phyloP scores from a whole-genome alignment of 2,329 filamentous ascomycete genomes.

The Teratosphaeria epicoccoides region DNA sequence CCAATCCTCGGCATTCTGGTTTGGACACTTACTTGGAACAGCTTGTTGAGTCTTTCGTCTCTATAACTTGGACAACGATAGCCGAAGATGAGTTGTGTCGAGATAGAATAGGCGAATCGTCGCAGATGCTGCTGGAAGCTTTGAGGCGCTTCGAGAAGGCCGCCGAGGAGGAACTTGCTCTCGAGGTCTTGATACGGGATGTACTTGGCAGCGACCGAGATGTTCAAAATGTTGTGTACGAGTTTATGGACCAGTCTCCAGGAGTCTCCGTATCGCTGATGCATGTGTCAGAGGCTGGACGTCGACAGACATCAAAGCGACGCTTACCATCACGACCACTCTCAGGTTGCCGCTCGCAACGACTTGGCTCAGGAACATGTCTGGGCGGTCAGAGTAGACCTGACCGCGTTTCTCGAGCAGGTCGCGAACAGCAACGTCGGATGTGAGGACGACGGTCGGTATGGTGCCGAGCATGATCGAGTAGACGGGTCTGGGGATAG shows the following conservation, averaged over 20 bases:
- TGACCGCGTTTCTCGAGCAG: background rate
- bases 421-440: background rate
- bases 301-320: no score
- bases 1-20: background rate
- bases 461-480: conserved; percentile 39
- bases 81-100: conserved; percentile 40
- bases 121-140: conserved; percentile 36
- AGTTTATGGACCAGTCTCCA: conserved; percentile 26
- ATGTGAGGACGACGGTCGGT: background rate
- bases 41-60: conserved; percentile 33
- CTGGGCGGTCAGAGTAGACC: background rate
- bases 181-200: conserved; percentile 47
- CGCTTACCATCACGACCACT: background rate
- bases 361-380: background rate
- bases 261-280: background rate
- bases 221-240: conserved; percentile 39
- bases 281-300: background rate
- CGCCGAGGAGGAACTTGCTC: conserved; percentile 44
- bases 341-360: background rate
- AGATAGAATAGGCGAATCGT: conserved; percentile 40
- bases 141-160: conserved; percentile 36
- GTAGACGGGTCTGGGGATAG: conserved; percentile 31
- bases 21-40: conserved; percentile 27
- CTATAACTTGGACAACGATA: conserved; percentile 31
- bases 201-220: conserved; percentile 35